phyloP scores from a whole-genome alignment of 106 monocot species.

The Narthecium ossifragum region DNA sequence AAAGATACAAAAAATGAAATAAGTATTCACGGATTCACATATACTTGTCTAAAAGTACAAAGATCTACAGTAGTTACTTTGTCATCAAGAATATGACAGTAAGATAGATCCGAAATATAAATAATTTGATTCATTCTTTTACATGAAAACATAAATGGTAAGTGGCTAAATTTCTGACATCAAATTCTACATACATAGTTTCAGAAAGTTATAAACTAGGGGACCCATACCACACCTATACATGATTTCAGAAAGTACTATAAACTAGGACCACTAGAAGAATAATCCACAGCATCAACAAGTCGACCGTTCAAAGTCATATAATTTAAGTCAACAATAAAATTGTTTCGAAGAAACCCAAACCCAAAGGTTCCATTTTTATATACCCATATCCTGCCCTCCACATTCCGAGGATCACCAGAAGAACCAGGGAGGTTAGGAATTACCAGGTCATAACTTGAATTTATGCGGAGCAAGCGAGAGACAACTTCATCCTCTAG shows the following conservation, averaged over 20 bases:
- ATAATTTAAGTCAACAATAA: slow-evolving; percentile 72
- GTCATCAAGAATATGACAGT: too few species aligned
- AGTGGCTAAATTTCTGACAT: too few species aligned
- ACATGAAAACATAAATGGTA: too few species aligned
- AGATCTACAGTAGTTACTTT: too few species aligned
- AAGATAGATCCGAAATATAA: too few species aligned
- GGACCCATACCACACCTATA: too few species aligned
- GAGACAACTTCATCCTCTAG: slow-evolving; percentile 35
- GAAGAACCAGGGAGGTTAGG: slow-evolving; percentile 36
- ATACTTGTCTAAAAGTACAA: too few species aligned
- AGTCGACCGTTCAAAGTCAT: slow-evolving; percentile 53
- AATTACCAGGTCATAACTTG: slow-evolving; percentile 59
- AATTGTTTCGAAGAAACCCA: slow-evolving; percentile 68
- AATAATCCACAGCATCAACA: slow-evolving; percentile 55
- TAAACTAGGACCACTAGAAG: slow-evolving; percentile 4
- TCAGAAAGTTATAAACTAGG: too few species aligned
- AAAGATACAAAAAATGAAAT: too few species aligned
- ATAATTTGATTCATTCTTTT: too few species aligned
- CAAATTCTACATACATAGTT: too few species aligned
- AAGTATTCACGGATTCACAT: too few species aligned
- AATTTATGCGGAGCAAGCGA: slow-evolving; percentile 63
- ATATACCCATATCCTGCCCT: slow-evolving; percentile 95
- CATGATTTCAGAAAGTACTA: slow-evolving; percentile 4
- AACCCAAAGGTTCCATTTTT: slow-evolving; percentile 79
- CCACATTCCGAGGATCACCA: slow-evolving; percentile 44